Conservation (phyloP, 805 yeast genomes). For the Starmerella vitae region DNA sequence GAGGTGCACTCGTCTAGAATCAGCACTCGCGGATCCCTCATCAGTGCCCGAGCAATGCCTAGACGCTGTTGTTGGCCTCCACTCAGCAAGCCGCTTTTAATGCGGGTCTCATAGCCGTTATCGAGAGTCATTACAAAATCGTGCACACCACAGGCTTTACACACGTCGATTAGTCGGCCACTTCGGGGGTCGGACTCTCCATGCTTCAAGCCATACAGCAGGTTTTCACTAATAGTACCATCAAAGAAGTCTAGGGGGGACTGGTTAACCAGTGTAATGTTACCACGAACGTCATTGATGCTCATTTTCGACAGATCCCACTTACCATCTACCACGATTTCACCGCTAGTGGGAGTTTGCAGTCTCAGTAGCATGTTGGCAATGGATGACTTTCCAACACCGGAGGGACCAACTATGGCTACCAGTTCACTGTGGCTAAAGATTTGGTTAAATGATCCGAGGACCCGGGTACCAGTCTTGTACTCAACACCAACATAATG, state of each 20-base stretch:
- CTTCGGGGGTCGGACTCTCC: not conserved
- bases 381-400: constrained; percentile 82
- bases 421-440: constrained; percentile 39
- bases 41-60: constrained; percentile 67
- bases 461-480: constrained; percentile 23
- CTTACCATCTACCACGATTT: constrained; percentile 34
- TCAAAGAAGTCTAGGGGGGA: constrained; percentile 49
- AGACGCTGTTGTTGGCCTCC: constrained; percentile 88
- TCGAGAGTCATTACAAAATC: constrained; percentile 41
- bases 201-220: constrained; percentile 26
- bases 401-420: constrained; percentile 75
- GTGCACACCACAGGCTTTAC: constrained; percentile 39
- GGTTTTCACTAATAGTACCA: constrained; percentile 59
- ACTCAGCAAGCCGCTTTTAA: constrained; percentile 46
- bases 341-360: constrained; percentile 31
- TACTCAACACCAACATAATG: constrained; percentile 5
- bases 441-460: constrained; percentile 33
- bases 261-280: constrained; percentile 64
- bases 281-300: constrained; percentile 36
- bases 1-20: constrained; percentile 83
- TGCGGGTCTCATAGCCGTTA: constrained; percentile 42
- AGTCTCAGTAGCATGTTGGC: constrained; percentile 43
- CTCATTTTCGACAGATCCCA: constrained; percentile 36
- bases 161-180: constrained; percentile 17
- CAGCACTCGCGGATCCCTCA: constrained; percentile 51